Evolutionary conservation across 805 yeast genomes (phyloP).

Genomic region (Saccharomyces kudriavzevii): DNA sequence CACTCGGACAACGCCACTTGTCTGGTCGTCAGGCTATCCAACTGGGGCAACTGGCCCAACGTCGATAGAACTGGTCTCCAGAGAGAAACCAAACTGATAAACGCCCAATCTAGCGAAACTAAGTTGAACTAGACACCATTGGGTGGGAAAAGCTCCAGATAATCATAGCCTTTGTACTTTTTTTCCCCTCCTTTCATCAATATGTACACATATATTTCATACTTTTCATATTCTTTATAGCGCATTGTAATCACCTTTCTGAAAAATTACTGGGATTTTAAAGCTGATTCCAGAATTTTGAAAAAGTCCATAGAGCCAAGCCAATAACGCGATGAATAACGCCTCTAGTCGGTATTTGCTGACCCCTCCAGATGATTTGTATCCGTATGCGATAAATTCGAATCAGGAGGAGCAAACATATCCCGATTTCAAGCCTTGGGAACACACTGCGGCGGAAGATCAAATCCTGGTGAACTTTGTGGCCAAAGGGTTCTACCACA

Average conservation of each 20-base stretch:
- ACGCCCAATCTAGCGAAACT: not conserved
- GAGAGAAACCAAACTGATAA: slow-evolving; percentile 53
- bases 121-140: not conserved
- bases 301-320: not conserved
- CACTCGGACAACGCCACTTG: slow-evolving; percentile 92
- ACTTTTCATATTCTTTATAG: not conserved
- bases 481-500: slow-evolving; percentile 28
- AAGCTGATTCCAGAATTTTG: not conserved
- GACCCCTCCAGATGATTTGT: slow-evolving; percentile 29
- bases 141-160: not conserved
- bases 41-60: slow-evolving; percentile 94
- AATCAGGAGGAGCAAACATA: slow-evolving; percentile 11
- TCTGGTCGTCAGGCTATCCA: slow-evolving; percentile 63
- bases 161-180: not conserved
- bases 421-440: slow-evolving; percentile 32
- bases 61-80: slow-evolving; percentile 73
- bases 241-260: not conserved
- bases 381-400: slow-evolving; percentile 19
- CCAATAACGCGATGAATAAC: not conserved
- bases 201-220: not conserved
- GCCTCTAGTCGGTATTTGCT: slow-evolving; percentile 19
- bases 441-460: slow-evolving; percentile 27
- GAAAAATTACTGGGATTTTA: not conserved
- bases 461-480: slow-evolving; percentile 26
- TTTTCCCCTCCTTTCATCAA: not conserved